These are phyloP conservation scores for Typha latifolia DNA, from an alignment of 176 grass and related monocot genomes.

Conservation along the genomic window DNA sequence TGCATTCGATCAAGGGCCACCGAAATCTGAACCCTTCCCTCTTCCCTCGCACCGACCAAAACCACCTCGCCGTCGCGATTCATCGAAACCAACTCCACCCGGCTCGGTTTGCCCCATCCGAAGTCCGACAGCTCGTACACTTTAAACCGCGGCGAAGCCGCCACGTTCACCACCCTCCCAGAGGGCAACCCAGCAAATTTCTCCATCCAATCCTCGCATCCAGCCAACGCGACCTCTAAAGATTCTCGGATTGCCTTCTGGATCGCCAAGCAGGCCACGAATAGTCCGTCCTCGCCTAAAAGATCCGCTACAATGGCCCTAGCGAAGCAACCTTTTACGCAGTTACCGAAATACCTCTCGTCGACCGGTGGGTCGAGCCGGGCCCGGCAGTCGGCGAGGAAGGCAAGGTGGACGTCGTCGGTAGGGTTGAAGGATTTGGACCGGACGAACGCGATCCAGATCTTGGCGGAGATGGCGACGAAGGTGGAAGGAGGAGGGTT, in stretches of 20 bases:
- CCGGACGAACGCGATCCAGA: slow-evolving; percentile 20
- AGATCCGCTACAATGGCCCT: slow-evolving; percentile 15
- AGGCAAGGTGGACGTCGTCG: slow-evolving; percentile 14
- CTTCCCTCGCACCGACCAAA: not conserved
- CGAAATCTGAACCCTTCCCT: not conserved
- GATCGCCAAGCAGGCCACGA: slow-evolving; percentile 9
- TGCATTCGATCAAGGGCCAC: not conserved
- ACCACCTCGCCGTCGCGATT: not conserved
- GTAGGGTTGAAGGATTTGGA: slow-evolving; percentile 1
- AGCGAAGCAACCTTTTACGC: not conserved
- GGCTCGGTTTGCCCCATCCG: slow-evolving; percentile 36
- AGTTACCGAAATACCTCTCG: slow-evolving; percentile 23
- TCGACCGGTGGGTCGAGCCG: slow-evolving; percentile 28
- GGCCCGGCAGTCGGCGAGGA: slow-evolving; percentile 26
- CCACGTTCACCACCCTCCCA: slow-evolving; percentile 11
- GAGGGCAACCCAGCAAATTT: rapidly evolving
- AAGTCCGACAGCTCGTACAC: slow-evolving; percentile 38
- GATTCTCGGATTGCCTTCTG: slow-evolving; percentile 15
- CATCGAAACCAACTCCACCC: slow-evolving; percentile 20
- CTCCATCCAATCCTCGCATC: slow-evolving; percentile 8
- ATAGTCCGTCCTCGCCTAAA: not conserved
- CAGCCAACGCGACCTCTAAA: slow-evolving; percentile 13
- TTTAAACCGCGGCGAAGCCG: slow-evolving; percentile 24
- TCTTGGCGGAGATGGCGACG: slow-evolving; percentile 19
- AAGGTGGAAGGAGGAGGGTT: slow-evolving; percentile 26